Conservation (phyloP, 371 early-diverging fungal species). For the Mucor sp. region DNA sequence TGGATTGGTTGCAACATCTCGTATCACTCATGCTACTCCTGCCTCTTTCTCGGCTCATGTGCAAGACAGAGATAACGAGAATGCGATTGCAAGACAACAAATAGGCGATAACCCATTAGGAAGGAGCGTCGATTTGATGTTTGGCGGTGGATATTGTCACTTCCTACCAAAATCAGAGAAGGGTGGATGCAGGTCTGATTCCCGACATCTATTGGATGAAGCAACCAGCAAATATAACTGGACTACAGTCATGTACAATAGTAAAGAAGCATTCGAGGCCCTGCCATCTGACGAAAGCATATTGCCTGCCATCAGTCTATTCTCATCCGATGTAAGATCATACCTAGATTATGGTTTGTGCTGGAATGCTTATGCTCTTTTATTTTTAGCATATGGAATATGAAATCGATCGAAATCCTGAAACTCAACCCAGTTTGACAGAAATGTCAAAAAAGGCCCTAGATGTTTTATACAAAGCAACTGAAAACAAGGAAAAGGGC, state of each 20-base stretch:
- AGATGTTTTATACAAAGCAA: constrained; percentile 55
- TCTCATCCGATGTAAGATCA: constrained; percentile 36
- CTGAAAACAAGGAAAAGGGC: constrained; percentile 54
- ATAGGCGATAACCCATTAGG: constrained; percentile 85
- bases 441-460: constrained; percentile 88
- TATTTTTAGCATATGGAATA: constrained; percentile 79
- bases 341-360: not conserved
- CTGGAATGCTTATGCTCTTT: not conserved
- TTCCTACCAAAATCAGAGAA: constrained; percentile 69
- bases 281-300: constrained; percentile 26
- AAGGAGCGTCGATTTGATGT: constrained; percentile 83
- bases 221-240: constrained; percentile 61
- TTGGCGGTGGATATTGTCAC: constrained; percentile 92
- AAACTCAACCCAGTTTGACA: constrained; percentile 73
- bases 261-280: constrained; percentile 61
- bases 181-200: constrained; percentile 76
- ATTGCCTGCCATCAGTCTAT: constrained; percentile 81
- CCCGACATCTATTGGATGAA: constrained; percentile 63
- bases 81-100: constrained; percentile 87
- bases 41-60: constrained; percentile 86
- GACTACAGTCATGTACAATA: constrained; percentile 51
- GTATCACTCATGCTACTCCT: constrained; percentile 92
- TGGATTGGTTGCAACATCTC: constrained; percentile 89
- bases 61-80: constrained; percentile 71
- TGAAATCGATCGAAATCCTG: constrained; percentile 80